A percentile compares a stretch with the other conserved stretches of the same genome.
These are phyloP conservation scores for Colletotrichum tropicale DNA, from an alignment of 2,329 filamentous ascomycete species.

Conservation along the genomic window DNA sequence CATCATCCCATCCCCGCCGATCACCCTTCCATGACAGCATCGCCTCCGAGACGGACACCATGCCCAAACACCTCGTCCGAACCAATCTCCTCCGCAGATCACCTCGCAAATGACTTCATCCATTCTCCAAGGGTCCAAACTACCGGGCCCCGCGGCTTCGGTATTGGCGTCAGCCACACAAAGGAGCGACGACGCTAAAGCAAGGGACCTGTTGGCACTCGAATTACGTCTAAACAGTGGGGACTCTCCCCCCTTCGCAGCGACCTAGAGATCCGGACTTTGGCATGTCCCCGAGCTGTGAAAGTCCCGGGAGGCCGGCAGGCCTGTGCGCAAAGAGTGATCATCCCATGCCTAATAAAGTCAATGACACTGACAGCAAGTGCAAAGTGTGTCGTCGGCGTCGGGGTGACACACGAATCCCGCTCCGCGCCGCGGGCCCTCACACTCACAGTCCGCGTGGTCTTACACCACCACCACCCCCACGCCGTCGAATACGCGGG, in stretches of 20 bases:
- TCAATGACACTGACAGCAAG: neutral
- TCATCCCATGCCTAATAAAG: neutral
- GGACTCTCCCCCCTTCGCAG: neutral
- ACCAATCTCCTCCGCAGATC: neutral
- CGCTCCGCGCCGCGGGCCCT: neutral
- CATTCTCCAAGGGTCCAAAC: neutral
- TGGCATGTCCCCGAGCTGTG: conserved; percentile 7
- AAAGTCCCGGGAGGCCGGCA: neutral
- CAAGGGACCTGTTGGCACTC: neutral
- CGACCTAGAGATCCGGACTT: conserved; percentile 4
- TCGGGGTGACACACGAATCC: neutral
- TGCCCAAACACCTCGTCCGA: neutral
- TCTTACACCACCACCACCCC: neutral
- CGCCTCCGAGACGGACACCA: neutral
- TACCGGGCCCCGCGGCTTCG: neutral
- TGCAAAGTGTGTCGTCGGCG: neutral
- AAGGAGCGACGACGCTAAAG: neutral
- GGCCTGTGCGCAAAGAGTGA: neutral
- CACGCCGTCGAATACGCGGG: neutral
- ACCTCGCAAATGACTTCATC: neutral
- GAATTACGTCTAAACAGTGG: neutral
- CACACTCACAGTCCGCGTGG: neutral
- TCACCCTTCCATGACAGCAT: neutral
- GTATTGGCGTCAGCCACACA: neutral
- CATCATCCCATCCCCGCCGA: neutral